Evolutionary conservation across 805 yeast species (phyloP).

Genomic region (Kodamaea laetipori): DNA sequence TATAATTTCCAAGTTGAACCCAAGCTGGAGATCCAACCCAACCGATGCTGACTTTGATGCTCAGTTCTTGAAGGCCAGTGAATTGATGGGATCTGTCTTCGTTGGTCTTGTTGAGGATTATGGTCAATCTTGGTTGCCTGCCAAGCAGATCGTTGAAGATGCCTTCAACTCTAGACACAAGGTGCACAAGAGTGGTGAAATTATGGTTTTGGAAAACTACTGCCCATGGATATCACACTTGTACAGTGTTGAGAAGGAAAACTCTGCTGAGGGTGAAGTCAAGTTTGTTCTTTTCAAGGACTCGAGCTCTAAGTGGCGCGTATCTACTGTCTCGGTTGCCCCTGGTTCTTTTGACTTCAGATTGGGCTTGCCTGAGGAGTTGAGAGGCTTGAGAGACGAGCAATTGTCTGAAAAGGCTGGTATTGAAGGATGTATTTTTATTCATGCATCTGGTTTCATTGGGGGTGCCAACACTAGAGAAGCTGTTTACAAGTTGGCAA

Average conservation of each 20-base stretch:
- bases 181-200: slow-evolving; percentile 69
- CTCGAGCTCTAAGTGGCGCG: slow-evolving; percentile 73
- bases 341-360: slow-evolving; percentile 81
- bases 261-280: slow-evolving; percentile 54
- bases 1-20: slow-evolving; percentile 77
- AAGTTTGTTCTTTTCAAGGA: slow-evolving; percentile 82
- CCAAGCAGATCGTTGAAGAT: slow-evolving; percentile 71
- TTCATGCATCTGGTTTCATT: slow-evolving; percentile 96
- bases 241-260: slow-evolving; percentile 66
- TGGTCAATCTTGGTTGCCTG: slow-evolving; percentile 91
- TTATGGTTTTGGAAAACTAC: slow-evolving; percentile 70
- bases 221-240: slow-evolving; percentile 97
- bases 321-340: slow-evolving; percentile 87
- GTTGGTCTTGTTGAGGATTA: slow-evolving; percentile 62
- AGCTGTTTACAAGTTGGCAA: slow-evolving; percentile 76
- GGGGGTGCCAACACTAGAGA: slow-evolving; percentile 89
- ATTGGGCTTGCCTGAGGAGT: slow-evolving; percentile 81
- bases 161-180: slow-evolving; percentile 65
- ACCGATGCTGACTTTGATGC: slow-evolving; percentile 67
- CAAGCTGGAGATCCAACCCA: slow-evolving; percentile 75
- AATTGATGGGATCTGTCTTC: slow-evolving; percentile 83
- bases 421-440: slow-evolving; percentile 84
- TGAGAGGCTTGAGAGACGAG: slow-evolving; percentile 96
- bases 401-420: slow-evolving; percentile 72
- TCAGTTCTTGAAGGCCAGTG: slow-evolving; percentile 69